A percentile compares a stretch with the other conserved stretches of the same genome.
These are phyloP conservation scores for Hyaloscypha hepaticicola DNA, from an alignment of 495 filamentous ascomycete genomes.

Conservation along the genomic window DNA sequence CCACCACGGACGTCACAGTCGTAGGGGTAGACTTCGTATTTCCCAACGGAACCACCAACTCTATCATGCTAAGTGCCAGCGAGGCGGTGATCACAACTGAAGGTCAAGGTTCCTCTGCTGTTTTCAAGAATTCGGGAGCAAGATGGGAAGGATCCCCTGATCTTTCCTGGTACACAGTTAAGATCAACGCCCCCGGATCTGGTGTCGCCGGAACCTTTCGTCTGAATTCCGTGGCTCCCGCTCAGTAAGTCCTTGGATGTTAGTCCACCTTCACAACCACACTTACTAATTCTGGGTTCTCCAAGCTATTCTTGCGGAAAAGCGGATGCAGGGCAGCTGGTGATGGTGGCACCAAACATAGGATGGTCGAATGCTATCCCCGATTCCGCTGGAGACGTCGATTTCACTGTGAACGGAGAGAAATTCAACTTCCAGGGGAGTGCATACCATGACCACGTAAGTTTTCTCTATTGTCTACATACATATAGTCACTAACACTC, in stretches of 20 bases:
- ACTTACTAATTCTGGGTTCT: not conserved
- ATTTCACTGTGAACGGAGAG: slow-evolving; percentile 22
- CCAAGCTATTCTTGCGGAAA: slow-evolving; percentile 18
- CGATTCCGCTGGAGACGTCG: slow-evolving; percentile 35
- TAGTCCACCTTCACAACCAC: not conserved
- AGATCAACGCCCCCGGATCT: slow-evolving; percentile 6
- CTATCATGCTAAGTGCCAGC: not conserved
- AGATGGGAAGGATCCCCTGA: slow-evolving; percentile 2
- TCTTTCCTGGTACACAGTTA: slow-evolving; percentile 5
- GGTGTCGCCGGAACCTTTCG: slow-evolving; percentile 19
- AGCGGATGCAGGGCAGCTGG: slow-evolving; percentile 29
- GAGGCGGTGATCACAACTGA: slow-evolving; percentile 2
- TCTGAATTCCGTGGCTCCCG: slow-evolving; percentile 7
- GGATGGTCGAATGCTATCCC: slow-evolving; percentile 41
- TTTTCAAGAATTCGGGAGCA: not conserved
- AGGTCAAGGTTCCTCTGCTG: slow-evolving; percentile 2
- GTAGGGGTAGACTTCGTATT: slow-evolving; percentile 2
- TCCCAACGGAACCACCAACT: slow-evolving; percentile 2
- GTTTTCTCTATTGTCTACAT: too few relatives aligned
- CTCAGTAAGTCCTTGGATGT: slow-evolving; percentile 3
- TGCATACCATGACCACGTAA: too few relatives aligned
- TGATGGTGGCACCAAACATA: slow-evolving; percentile 35
- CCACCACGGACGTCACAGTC: slow-evolving; percentile 2
- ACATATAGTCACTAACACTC: too few relatives aligned
- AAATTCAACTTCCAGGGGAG: too few relatives aligned